These are phyloP conservation scores for Tetrahymena borealis DNA, from an alignment of 73 alveolate species.

Conservation along the genomic window DNA sequence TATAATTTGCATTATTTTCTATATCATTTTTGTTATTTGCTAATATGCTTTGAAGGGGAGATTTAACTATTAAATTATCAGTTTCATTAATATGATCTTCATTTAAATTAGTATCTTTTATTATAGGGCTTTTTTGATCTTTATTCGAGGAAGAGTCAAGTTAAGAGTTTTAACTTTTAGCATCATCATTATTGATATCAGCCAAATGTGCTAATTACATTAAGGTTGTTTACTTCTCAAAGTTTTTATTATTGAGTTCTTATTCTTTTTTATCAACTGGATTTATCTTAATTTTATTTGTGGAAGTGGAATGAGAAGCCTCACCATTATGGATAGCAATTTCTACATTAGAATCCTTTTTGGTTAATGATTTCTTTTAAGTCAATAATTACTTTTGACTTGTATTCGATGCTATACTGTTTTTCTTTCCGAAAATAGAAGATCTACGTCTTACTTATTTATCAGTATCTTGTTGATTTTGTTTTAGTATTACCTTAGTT, in stretches of 20 bases:
- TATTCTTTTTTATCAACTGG: background rate
- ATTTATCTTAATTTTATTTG: background rate
- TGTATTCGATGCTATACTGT: background rate
- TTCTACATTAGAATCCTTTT: too few species aligned
- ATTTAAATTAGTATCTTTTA: background rate
- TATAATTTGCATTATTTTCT: too few species aligned
- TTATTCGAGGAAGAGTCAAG: background rate
- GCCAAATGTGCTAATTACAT: background rate
- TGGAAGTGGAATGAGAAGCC: background rate
- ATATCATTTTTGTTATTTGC: too few species aligned
- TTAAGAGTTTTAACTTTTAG: too few species aligned
- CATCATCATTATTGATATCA: background rate
- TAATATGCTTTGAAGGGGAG: too few species aligned
- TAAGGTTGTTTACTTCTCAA: background rate
- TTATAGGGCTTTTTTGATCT: background rate
- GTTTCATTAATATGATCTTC: background rate
- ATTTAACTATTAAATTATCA: background rate
- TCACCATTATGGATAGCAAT: too few species aligned
- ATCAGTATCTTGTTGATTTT: background rate
- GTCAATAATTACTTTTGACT: too few species aligned
- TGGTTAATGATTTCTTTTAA: too few species aligned
- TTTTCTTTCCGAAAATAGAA: background rate
- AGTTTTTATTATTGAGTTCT: too few species aligned
- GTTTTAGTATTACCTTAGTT: background rate
- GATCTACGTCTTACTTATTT: background rate